Percentiles rank a stretch among this genome's conserved stretches.
phyloP scores from a whole-genome alignment of 352 stramenopile genomes.

The Elongisporangium anandrum region DNA sequence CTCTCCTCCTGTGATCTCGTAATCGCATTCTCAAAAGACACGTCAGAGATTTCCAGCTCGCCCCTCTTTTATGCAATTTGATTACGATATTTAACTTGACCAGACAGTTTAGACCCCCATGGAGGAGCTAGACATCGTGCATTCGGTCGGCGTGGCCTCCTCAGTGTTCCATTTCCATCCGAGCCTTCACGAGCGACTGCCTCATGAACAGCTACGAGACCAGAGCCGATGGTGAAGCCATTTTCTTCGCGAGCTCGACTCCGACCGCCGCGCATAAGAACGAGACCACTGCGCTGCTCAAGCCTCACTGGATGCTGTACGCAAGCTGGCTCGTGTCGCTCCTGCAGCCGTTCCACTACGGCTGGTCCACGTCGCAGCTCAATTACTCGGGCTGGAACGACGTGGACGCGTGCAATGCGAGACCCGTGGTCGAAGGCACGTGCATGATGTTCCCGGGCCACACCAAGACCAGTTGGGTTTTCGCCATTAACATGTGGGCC shows the following conservation, averaged over 20 bases:
- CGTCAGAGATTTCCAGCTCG: not conserved
- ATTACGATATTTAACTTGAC: not conserved
- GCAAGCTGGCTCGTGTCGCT: conserved; percentile 12
- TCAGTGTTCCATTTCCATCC: not conserved
- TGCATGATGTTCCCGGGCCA: conserved; percentile 13
- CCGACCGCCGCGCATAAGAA: not conserved
- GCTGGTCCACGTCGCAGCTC: conserved; percentile 33
- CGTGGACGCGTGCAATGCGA: conserved; percentile 12
- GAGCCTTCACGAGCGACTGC: not conserved
- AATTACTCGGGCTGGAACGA: conserved; percentile 29
- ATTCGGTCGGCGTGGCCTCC: too few relatives aligned
- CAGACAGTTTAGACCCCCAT: not conserved
- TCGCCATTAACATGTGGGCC: conserved; percentile 38
- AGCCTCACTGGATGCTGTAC: conserved; percentile 29
- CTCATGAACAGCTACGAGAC: not conserved
- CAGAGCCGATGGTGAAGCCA: not conserved
- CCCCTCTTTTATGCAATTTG: not conserved
- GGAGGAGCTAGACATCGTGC: too few relatives aligned
- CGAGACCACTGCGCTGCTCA: not conserved
- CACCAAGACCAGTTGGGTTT: conserved; percentile 24
- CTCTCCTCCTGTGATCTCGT: not conserved
- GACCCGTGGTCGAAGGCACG: conserved; percentile 8
- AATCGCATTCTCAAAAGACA: not conserved
- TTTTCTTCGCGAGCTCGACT: not conserved
- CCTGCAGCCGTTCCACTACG: conserved; percentile 24